Base-by-base conservation (phyloP, 78 protist genomes). In the Cyanophora paradoxa region DNA sequence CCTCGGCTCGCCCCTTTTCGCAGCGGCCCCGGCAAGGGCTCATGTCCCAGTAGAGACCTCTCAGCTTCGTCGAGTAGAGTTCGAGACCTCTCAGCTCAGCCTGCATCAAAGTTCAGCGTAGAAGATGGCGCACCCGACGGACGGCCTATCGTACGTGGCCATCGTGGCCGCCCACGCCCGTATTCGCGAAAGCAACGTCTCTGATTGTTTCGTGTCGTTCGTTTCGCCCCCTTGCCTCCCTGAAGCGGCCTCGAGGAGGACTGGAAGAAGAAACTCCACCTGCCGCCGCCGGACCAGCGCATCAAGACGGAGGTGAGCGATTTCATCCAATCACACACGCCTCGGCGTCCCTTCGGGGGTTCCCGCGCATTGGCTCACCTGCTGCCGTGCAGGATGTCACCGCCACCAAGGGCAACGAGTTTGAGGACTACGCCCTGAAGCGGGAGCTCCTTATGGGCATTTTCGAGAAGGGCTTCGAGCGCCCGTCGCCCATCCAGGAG, bases 401-500 rank as follows among this genome's bases (percentile, higher is more conserved):
- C 36, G 75, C 77, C 8, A 92, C 95, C 28, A 87, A 86, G 33
- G 94, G 95, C 3, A 79, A 79, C 74, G 83, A 85, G 33, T 96
- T 93, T 54, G 95, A 90, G 78, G 99, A 96, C 77, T 94, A 82
- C 42, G 76, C 33, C 48, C 78, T 97, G 64, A 92, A 93, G 87
- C 76, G 95, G 4, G 98, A 94, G 56, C 90, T 97, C 50, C 86
- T 94, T 46, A 83, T 84, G 85, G 99, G 99, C 64, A 92, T 97
- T 46, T 92, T 74, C 82, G 98, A 91, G 77, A 89, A 84, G 69
- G 99, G 99, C 2, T 97, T 77, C 66, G 98, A 93, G 39, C 65
- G 75, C 31, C 99, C 99, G 4, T 88, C 97, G 16, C 99, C 99
- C 17, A 91, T 97, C 52, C 99, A 97, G 73, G 99, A 94, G 41